phyloP scores from a whole-genome alignment of 2,329 filamentous ascomycete species.

The Albifimbria verrucaria region DNA sequence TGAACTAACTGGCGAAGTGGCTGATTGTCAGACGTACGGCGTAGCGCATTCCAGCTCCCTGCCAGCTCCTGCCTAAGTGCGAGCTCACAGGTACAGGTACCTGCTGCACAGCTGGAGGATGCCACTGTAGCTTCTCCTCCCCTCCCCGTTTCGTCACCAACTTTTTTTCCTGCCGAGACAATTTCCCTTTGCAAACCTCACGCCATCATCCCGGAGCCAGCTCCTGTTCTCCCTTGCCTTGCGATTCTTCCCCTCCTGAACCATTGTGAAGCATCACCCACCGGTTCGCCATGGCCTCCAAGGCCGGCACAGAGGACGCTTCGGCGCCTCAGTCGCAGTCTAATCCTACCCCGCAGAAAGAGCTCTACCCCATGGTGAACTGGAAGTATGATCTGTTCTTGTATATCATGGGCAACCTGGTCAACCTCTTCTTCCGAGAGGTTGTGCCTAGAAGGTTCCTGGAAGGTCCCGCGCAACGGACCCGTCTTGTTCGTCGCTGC shows the following conservation, averaged over 20 bases:
- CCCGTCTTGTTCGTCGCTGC: constrained; percentile 95
- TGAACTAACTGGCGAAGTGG: not conserved
- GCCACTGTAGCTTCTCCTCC: not conserved
- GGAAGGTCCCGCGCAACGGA: constrained; percentile 86
- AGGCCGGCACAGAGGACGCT: constrained; percentile 19
- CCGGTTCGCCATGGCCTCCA: constrained; percentile 7
- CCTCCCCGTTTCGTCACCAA: not conserved
- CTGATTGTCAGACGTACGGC: too few species aligned
- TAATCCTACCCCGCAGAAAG: constrained; percentile 36
- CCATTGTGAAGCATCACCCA: too few species aligned
- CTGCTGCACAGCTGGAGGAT: not conserved
- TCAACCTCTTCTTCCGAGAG: constrained; percentile 97
- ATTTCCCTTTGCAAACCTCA: too few species aligned
- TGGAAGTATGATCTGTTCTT: constrained; percentile 77
- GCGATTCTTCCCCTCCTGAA: too few species aligned
- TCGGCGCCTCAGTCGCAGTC: constrained; percentile 20
- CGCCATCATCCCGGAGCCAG: too few species aligned
- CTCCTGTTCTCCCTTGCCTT: too few species aligned
- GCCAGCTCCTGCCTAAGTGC: too few species aligned
- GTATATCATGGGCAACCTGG: constrained; percentile 74
- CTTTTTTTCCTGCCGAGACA: not conserved
- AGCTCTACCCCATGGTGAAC: constrained; percentile 66
- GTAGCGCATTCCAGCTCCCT: not conserved
- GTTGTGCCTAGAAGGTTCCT: constrained; percentile 91
- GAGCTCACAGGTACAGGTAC: not conserved